Evolutionary conservation across 2,329 filamentous ascomycete genomes (phyloP).

Genomic region (Cladosporium velox): DNA sequence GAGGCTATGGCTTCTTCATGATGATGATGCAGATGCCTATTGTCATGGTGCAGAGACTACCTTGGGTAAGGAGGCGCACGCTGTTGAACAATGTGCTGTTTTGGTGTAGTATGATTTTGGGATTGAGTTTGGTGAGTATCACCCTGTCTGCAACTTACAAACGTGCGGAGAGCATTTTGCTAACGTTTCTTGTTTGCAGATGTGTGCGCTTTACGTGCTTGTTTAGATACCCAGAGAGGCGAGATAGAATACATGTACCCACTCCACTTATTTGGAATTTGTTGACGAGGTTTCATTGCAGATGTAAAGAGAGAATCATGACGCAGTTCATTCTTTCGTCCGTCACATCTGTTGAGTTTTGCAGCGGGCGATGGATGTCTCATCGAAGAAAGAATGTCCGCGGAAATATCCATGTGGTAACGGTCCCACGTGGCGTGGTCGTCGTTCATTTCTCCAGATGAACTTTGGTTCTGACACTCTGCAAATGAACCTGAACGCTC

Average conservation of each 20-base stretch:
- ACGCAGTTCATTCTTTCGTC: neutral
- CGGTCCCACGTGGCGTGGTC: neutral
- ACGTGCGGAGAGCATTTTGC: constrained; percentile 15
- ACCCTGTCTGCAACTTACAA: neutral
- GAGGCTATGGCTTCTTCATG: constrained; percentile 88
- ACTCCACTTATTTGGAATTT: neutral
- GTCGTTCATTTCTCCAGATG: neutral
- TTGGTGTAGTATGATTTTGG: constrained; percentile 41
- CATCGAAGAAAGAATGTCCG: neutral
- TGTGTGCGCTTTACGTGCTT: constrained; percentile 63
- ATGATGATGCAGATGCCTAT: constrained; percentile 98
- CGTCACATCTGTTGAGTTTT: too few relatives aligned
- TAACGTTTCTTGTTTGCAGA: constrained; percentile 41
- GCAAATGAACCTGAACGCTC: neutral
- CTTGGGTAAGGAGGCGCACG: constrained; percentile 70
- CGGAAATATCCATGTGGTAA: neutral
- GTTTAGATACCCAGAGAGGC: constrained; percentile 39
- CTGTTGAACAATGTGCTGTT: constrained; percentile 63
- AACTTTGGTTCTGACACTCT: neutral
- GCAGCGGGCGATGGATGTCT: neutral
- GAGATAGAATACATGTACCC: neutral
- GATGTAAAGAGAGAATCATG: neutral
- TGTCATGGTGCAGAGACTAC: constrained; percentile 83
- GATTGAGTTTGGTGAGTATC: constrained; percentile 38
- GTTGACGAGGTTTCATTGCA: neutral